Conservation (phyloP, 805 yeast species). For the Yamadazyma nakazawae region DNA sequence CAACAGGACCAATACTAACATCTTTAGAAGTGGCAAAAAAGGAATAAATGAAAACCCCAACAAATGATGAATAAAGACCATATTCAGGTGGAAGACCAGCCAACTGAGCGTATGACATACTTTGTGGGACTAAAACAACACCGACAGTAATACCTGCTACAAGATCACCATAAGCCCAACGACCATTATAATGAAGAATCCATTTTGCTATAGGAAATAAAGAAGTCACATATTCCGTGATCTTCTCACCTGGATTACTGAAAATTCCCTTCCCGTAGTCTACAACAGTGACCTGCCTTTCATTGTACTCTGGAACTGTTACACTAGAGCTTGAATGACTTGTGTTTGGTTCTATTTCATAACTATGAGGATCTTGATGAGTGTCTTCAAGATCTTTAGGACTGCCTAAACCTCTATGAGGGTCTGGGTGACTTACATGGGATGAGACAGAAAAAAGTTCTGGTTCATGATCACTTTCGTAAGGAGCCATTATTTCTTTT, state of each 20-base stretch:
- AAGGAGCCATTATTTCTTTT: neutral
- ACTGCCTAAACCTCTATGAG: conserved; percentile 4
- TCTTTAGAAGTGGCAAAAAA: conserved; percentile 94
- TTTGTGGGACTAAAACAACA: conserved; percentile 87
- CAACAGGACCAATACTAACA: conserved; percentile 95
- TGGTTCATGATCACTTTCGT: conserved; percentile 5
- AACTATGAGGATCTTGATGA: conserved; percentile 6
- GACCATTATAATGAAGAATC: conserved; percentile 77
- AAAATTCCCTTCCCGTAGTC: conserved; percentile 29
- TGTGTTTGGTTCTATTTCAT: conserved; percentile 4
- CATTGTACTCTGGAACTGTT: conserved; percentile 35
- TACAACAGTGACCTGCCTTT: conserved; percentile 30
- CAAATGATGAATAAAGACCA: conserved; percentile 87
- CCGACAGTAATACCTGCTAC: conserved; percentile 95
- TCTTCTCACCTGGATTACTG: conserved; percentile 36
- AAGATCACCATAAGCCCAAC: conserved; percentile 79
- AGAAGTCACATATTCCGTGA: conserved; percentile 52
- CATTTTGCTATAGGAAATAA: conserved; percentile 80
- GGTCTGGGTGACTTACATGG: neutral
- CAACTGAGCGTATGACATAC: conserved; percentile 90
- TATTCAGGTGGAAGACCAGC: conserved; percentile 81
- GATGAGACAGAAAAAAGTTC: conserved; percentile 10
- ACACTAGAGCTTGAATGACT: conserved; percentile 3
- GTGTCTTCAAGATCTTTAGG: conserved; percentile 1
- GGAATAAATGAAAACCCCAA: conserved; percentile 85